Conservation (phyloP, 345 rosid species). For the Melaleuca quinquenervia region DNA sequence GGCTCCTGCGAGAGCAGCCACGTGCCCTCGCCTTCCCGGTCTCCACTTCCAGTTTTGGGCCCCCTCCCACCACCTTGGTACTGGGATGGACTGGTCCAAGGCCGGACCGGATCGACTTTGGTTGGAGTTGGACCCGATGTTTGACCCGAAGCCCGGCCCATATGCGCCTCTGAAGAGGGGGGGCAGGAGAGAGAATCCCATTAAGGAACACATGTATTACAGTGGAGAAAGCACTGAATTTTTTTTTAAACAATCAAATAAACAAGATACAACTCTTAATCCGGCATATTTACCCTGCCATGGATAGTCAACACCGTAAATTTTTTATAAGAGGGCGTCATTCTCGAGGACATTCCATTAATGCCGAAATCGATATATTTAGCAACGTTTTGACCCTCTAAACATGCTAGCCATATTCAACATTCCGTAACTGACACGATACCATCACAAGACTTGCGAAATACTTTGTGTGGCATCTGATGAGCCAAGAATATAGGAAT, state of each 20-base stretch:
- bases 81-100: not conserved
- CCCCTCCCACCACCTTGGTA: accelerated
- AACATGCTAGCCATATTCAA: not conserved
- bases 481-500: too few relatives aligned
- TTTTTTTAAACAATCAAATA: not conserved
- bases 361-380: not conserved
- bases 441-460: too few relatives aligned
- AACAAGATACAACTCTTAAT: not conserved
- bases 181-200: not conserved
- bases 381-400: not conserved
- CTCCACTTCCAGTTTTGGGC: not conserved
- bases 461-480: too few relatives aligned
- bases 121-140: not conserved
- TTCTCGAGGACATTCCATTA: not conserved
- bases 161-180: not conserved
- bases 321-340: too few relatives aligned
- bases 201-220: too few relatives aligned
- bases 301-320: too few relatives aligned
- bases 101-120: not conserved
- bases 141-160: not conserved
- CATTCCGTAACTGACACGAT: not conserved
- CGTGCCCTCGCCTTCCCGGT: not conserved
- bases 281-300: not conserved
- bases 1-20: not conserved
- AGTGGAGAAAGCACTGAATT: too few relatives aligned